Percentiles rank a stretch among this genome's conserved stretches.
Evolutionary conservation across 2,329 filamentous ascomycete species (phyloP).

Genomic region (Talaromyces sp.): DNA sequence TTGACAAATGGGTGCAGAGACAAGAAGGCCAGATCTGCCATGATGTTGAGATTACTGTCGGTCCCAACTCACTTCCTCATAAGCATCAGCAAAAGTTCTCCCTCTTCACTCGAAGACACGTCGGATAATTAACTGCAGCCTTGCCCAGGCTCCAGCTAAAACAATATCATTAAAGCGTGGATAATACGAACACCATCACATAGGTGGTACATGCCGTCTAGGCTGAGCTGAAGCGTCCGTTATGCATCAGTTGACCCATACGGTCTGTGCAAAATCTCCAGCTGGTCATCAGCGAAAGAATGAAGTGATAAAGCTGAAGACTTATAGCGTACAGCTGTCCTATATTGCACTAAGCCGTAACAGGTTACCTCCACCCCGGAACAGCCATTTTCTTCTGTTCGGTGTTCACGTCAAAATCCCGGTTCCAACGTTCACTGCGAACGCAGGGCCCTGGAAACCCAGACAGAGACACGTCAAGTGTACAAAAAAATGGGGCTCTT

Average conservation of each 20-base stretch:
- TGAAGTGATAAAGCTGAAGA: not conserved
- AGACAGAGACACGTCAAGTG: not conserved
- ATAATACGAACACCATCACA: not conserved
- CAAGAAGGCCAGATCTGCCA: constrained; percentile 15
- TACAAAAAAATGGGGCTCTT: not conserved
- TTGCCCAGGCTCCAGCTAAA: not conserved
- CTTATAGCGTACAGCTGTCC: too few relatives aligned
- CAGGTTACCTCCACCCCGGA: not conserved
- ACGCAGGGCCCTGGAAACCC: too few relatives aligned
- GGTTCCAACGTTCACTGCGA: not conserved
- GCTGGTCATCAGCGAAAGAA: not conserved
- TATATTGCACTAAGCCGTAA: too few relatives aligned
- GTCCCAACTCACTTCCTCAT: not conserved
- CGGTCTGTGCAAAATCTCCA: too few relatives aligned
- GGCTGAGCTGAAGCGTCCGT: not conserved
- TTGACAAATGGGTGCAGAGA: constrained; percentile 23
- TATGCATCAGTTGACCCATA: too few relatives aligned
- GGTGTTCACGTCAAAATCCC: too few relatives aligned
- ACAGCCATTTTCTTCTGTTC: too few relatives aligned
- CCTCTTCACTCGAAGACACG: not conserved
- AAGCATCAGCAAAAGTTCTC: not conserved
- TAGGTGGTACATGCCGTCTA: not conserved
- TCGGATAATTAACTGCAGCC: not conserved
- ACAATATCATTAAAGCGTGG: not conserved
- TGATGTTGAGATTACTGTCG: not conserved